phyloP scores from a whole-genome alignment of 208 protist genomes.

The Angomonas desouzai region DNA sequence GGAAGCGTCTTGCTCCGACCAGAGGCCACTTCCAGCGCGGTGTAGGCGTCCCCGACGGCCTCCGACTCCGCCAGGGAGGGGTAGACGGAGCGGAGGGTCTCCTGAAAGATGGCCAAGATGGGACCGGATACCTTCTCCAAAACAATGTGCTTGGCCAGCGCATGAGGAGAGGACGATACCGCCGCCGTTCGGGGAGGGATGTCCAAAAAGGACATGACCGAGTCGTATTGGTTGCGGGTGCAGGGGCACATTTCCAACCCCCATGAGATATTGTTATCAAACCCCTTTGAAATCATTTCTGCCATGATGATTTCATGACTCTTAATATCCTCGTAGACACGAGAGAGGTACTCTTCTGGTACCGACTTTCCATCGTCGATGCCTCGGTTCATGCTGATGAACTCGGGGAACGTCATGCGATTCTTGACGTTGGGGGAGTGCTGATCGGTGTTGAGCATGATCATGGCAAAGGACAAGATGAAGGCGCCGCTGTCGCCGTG shows the following conservation, averaged over 20 bases:
- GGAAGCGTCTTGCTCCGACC: not conserved
- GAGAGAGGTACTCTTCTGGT: constrained; percentile 79
- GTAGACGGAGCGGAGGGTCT: not conserved
- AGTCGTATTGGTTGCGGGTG: not conserved
- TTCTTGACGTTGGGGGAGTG: constrained; percentile 93
- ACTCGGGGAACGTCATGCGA: constrained; percentile 94
- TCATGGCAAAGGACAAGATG: constrained; percentile 97
- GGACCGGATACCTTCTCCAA: not conserved
- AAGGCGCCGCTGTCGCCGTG: constrained; percentile 75
- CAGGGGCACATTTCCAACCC: constrained; percentile 53
- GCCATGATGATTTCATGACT: constrained; percentile 91
- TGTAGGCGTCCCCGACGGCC: not conserved
- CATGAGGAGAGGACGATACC: not conserved
- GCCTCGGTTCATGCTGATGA: constrained; percentile 93
- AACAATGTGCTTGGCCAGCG: not conserved
- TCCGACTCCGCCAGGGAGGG: not conserved
- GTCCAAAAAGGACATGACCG: constrained; percentile 2
- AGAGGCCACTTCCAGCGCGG: not conserved
- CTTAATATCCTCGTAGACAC: constrained; percentile 93
- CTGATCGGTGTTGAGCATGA: constrained; percentile 99
- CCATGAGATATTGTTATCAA: constrained; percentile 82
- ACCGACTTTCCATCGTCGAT: constrained; percentile 94
- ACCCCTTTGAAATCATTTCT: constrained; percentile 78
- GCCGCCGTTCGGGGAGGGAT: not conserved
- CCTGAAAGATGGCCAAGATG: not conserved